Conservation (phyloP, 768 basidiomycete genomes). For the Naganishia vaughanmartiniae region DNA sequence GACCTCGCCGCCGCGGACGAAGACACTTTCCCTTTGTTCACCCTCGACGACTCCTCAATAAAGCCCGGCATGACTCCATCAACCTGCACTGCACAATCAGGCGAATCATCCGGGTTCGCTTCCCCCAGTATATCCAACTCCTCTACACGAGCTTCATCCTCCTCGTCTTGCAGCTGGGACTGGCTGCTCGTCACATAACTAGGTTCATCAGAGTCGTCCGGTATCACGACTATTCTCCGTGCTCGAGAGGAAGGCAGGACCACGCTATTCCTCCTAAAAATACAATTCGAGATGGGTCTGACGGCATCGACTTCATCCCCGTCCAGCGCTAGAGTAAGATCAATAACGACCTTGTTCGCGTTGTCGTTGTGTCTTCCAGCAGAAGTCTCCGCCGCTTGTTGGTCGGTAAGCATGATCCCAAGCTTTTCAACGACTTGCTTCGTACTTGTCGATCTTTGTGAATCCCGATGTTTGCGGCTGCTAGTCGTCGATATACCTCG, state of each 20-base stretch:
- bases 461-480: too few relatives aligned
- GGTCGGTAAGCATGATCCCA: background rate
- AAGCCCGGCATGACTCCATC: too few relatives aligned
- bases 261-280: background rate
- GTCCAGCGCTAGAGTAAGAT: background rate
- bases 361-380: background rate
- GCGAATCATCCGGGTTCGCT: background rate
- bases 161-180: constrained; percentile 16
- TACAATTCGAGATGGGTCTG: background rate
- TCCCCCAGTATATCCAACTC: background rate
- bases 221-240: background rate
- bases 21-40: background rate
- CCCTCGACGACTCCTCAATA: background rate
- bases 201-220: background rate
- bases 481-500: too few relatives aligned
- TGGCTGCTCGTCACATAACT: background rate
- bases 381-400: background rate
- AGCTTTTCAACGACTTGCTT: background rate
- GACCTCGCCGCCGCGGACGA: background rate
- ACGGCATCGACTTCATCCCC: background rate
- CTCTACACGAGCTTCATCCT: constrained; percentile 14
- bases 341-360: background rate
- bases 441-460: too few relatives aligned
- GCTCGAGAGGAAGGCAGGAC: background rate
- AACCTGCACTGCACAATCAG: background rate